phyloP scores from a whole-genome alignment of 1,139 yeast species.

The Protomyces lactucae-debilis region DNA sequence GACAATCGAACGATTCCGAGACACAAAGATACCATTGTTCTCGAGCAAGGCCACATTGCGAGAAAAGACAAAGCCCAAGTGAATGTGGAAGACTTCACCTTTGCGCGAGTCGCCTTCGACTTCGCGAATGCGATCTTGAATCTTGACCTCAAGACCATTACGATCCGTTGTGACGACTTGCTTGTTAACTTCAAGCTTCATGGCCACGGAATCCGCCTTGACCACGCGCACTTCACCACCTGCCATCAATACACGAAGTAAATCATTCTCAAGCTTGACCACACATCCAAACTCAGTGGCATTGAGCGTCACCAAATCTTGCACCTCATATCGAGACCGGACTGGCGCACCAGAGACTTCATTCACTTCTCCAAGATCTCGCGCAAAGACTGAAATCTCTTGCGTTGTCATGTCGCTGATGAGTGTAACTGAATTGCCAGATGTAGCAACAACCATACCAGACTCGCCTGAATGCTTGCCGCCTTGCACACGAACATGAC shows the following conservation, averaged over 20 bases:
- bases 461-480: conserved; percentile 93
- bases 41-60: conserved; percentile 74
- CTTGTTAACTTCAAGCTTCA: conserved; percentile 62
- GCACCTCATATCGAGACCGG: conserved; percentile 73
- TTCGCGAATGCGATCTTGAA: conserved; percentile 90
- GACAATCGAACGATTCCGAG: conserved; percentile 48
- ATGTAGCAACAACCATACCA: conserved; percentile 81
- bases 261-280: conserved; percentile 80
- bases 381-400: conserved; percentile 73
- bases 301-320: conserved; percentile 83
- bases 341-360: conserved; percentile 50
- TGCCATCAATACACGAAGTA: conserved; percentile 73
- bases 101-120: conserved; percentile 72
- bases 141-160: conserved; percentile 73
- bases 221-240: conserved; percentile 72
- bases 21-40: conserved; percentile 54
- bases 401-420: conserved; percentile 82
- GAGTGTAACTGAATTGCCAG: conserved; percentile 80
- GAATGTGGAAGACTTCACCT: conserved; percentile 82
- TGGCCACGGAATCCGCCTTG: conserved; percentile 73
- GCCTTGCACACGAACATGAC: conserved; percentile 86
- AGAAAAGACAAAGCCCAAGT: conserved; percentile 70
- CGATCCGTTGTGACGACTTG: conserved; percentile 76
- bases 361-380: conserved; percentile 48
- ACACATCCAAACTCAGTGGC: conserved; percentile 85